These are phyloP conservation scores for Colletotrichum truncatum DNA, from an alignment of 2,329 filamentous ascomycete genomes.

Conservation along the genomic window DNA sequence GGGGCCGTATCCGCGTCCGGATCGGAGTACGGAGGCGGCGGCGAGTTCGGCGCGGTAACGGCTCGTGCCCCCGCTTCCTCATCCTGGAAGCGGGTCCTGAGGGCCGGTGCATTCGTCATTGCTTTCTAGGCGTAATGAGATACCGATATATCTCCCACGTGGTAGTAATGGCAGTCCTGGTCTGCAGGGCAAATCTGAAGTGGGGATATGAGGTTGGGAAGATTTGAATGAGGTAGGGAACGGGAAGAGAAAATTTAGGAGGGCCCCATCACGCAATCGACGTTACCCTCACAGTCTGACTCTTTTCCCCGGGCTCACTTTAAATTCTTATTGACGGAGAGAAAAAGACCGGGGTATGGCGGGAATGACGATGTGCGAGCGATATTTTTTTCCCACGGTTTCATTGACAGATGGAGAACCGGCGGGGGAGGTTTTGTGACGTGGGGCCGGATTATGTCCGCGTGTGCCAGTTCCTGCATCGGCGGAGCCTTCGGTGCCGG, in stretches of 20 bases:
- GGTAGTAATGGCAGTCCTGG: background rate
- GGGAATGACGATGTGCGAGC: slow-evolving; percentile 7
- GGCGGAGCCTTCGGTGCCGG: slow-evolving; percentile 14
- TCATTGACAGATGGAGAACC: slow-evolving; percentile 11
- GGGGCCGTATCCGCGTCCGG: background rate
- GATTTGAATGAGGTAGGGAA: background rate
- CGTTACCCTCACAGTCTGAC: background rate
- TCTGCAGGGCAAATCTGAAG: background rate
- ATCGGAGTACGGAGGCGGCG: slow-evolving; percentile 6
- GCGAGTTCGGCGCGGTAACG: background rate
- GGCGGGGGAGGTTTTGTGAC: background rate
- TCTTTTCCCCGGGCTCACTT: background rate
- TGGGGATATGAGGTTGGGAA: background rate
- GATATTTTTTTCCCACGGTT: background rate
- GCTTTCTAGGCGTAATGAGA: background rate
- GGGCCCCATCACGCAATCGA: background rate
- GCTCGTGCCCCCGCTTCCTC: slow-evolving; percentile 17
- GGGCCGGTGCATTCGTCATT: background rate
- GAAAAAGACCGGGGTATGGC: background rate
- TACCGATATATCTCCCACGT: background rate
- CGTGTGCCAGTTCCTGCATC: background rate
- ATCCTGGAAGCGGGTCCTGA: slow-evolving; percentile 16
- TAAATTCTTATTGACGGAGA: background rate
- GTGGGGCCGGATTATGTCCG: slow-evolving; percentile 10
- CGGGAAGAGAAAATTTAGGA: background rate